A percentile compares a stretch with the other conserved stretches of the same genome.
These are phyloP conservation scores for Dillenia turbinata DNA, from an alignment of 164 flowering plant species.

Conservation along the genomic window DNA sequence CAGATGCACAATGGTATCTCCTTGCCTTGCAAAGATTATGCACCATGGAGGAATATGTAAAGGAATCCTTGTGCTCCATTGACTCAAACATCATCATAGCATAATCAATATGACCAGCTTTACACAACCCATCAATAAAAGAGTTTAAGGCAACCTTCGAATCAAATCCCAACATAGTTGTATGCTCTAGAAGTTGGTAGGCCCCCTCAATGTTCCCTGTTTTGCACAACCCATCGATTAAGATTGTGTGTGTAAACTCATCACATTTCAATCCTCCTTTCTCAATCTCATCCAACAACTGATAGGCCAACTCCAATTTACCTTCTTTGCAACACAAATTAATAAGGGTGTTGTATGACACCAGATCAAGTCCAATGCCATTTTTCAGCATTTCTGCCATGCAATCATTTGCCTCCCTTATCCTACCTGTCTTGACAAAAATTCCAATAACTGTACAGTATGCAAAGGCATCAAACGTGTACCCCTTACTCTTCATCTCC, in stretches of 20 bases:
- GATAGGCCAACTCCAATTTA: constrained; percentile 45
- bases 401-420: constrained; percentile 46
- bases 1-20: constrained; percentile 52
- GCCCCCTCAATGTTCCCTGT: constrained; percentile 57
- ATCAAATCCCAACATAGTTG: constrained; percentile 40
- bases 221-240: constrained; percentile 67
- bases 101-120: constrained; percentile 47
- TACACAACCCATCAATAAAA: constrained; percentile 58
- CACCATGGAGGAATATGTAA: constrained; percentile 71
- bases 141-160: constrained; percentile 63
- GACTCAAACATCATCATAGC: constrained; percentile 56
- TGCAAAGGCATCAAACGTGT: constrained; percentile 64
- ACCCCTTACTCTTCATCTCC: constrained; percentile 68
- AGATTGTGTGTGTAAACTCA: constrained; percentile 65
- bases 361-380: constrained; percentile 55
- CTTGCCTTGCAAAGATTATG: constrained; percentile 69
- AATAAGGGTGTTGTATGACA: constrained; percentile 61
- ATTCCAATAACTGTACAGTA: constrained; percentile 66
- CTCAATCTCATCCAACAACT: constrained; percentile 57
- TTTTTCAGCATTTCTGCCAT: constrained; percentile 43
- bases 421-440: constrained; percentile 47
- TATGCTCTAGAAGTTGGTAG: constrained; percentile 28
- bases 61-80: constrained; percentile 66
- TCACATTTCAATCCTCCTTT: constrained; percentile 50
- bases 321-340: constrained; percentile 63